Evolutionary conservation across 2,329 filamentous ascomycete genomes (phyloP).

Genomic region (Talaromyces sp.): DNA sequence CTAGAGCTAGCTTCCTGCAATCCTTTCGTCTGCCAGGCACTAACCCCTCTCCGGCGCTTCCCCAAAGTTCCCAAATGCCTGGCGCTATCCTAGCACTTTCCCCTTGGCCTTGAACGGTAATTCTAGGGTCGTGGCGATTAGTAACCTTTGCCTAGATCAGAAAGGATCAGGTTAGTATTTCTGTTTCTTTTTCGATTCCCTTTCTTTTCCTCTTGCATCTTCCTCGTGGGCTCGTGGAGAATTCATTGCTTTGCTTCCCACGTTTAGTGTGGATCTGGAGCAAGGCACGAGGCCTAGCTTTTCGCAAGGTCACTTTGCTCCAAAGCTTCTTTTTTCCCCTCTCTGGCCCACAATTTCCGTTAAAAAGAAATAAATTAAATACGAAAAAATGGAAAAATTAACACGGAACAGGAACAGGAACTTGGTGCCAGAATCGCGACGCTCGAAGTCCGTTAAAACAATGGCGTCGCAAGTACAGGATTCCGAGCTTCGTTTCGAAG

Average conservation of each 20-base stretch:
- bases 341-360: neutral
- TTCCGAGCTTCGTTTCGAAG: slow-evolving; percentile 66
- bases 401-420: slow-evolving; percentile 65
- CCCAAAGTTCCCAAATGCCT: slow-evolving; percentile 21
- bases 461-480: slow-evolving; percentile 38
- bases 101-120: slow-evolving; percentile 20
- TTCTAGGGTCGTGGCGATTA: slow-evolving; percentile 22
- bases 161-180: slow-evolving; percentile 23
- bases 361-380: neutral
- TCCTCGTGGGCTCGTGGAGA: neutral
- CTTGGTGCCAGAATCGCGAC: slow-evolving; percentile 60
- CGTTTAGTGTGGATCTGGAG: neutral
- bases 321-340: neutral
- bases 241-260: neutral
- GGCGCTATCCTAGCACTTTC: slow-evolving; percentile 13
- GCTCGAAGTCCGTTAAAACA: slow-evolving; percentile 55
- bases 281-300: neutral
- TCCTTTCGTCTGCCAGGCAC: slow-evolving; percentile 15
- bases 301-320: too few relatives aligned
- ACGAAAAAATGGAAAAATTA: slow-evolving; percentile 57
- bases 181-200: slow-evolving; percentile 8
- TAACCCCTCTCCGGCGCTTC: slow-evolving; percentile 13
- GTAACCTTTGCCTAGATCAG: slow-evolving; percentile 15
- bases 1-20: slow-evolving; percentile 11
- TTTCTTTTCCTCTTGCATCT: slow-evolving; percentile 6